Base-by-base conservation (phyloP, 1,139 yeast species). In the Scheffersomyces quercinus region DNA sequence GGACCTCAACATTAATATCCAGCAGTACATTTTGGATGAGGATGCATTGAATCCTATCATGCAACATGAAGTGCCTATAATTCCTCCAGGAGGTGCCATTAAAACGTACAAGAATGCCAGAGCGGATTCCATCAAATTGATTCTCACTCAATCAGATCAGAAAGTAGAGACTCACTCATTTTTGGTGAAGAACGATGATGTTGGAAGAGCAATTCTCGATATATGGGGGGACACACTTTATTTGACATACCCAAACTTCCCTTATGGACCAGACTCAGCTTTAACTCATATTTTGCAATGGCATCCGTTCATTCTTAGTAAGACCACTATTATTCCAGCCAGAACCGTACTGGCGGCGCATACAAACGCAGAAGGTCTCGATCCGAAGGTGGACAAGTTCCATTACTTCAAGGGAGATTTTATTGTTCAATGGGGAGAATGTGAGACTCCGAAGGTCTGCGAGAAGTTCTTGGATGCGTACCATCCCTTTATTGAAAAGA, bases 271-370 rank as follows among this genome's bases (percentile, higher is more conserved):
- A 3, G 82, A 80, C 49, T 76, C 83, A 10, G 88, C 95, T 0
- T 61, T 91, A 41, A 81, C 89, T 20, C 98, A 93, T 62, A 72
- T 89, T 32, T 70, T 90, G 51, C 97, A 89, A 63, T 93, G 98
- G 99, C 99, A 93, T 61, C 96, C 96, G 10, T 79, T 78, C 39
- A 68, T 85, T 34, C 73, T 91, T 52, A 77, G 86, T 43, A 85
- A 82, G 55, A 74, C 95, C 4, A 86, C 89, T 0, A 65, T 91
- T 10, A 78, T 93, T 0, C 88, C 89, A n/a, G 56, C 75, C 7
- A 70, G 73, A 49, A 65, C 74, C 10, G 69, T 74, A 14, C 59
- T 67, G 37, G 66, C 77, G 4, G 53, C 54, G 36, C 69, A 67
- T 46, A 46, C 55, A 8, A 53, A 48, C 7, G 42, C 43, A 5